Evolutionary conservation across 805 yeast genomes (phyloP).

Genomic region (Cyberlindnera sargentensis): DNA sequence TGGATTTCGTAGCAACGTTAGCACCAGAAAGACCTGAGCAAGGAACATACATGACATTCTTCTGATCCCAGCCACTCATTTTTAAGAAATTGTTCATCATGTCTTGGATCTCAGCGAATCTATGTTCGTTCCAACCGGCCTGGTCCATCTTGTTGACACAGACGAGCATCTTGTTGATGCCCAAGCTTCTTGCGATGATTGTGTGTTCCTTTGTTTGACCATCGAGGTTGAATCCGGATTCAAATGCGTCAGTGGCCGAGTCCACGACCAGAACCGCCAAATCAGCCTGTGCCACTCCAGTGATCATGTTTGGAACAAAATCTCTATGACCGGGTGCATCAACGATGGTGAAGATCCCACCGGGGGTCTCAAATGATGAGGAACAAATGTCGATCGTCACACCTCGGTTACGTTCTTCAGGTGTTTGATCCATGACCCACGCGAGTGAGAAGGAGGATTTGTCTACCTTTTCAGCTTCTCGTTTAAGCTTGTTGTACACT

Average conservation of each 20-base stretch:
- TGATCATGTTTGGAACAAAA: conserved; percentile 93
- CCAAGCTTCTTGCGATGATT: conserved; percentile 81
- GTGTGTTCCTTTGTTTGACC: conserved; percentile 97
- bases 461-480: conserved; percentile 96
- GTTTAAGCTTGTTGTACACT: conserved; percentile 93
- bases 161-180: conserved; percentile 81
- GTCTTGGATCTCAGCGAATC: conserved; percentile 73
- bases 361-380: conserved; percentile 90
- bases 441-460: conserved; percentile 98
- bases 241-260: conserved; percentile 92
- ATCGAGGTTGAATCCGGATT: conserved; percentile 91
- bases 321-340: conserved; percentile 97
- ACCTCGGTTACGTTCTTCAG: conserved; percentile 97
- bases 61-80: conserved; percentile 81
- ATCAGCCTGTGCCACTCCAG: conserved; percentile 93
- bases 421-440: conserved; percentile 92
- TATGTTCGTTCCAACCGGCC: conserved; percentile 77
- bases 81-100: conserved; percentile 75
- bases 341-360: conserved; percentile 83
- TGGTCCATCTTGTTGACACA: conserved; percentile 96
- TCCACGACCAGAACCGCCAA: conserved; percentile 87
- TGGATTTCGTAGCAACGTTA: conserved; percentile 80
- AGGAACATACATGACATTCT: conserved; percentile 82
- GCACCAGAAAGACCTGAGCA: conserved; percentile 90
- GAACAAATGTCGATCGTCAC: conserved; percentile 91